A percentile compares a stretch with the other conserved stretches of the same genome.
These are phyloP conservation scores for Senecio squalidus DNA, from an alignment of 140 eudicot species.

Conservation along the genomic window DNA sequence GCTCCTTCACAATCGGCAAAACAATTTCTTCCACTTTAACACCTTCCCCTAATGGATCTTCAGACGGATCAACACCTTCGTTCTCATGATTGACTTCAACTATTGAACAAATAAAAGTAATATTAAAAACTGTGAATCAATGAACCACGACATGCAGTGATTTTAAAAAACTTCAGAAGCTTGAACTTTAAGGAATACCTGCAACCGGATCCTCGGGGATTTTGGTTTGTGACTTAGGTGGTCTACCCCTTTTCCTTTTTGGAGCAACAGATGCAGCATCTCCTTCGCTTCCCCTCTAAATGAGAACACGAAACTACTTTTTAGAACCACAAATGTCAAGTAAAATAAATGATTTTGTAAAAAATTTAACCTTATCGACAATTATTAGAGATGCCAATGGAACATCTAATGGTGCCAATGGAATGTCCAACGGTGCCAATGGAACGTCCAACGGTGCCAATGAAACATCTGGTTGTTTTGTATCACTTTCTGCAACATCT, in stretches of 20 bases:
- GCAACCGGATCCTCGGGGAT: constrained; percentile 19
- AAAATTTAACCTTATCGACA: constrained; percentile 18
- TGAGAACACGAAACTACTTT: not conserved
- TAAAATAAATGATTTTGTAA: not conserved
- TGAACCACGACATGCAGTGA: not conserved
- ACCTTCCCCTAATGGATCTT: constrained; percentile 19
- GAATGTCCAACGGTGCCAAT: constrained; percentile 12
- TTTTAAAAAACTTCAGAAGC: not conserved
- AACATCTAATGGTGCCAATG: constrained; percentile 13
- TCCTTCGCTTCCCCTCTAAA: constrained; percentile 38
- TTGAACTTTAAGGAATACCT: constrained; percentile 36
- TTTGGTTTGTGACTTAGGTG: constrained; percentile 24
- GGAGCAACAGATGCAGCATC: constrained; percentile 26
- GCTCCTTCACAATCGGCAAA: constrained; percentile 17
- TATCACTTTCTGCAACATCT: constrained; percentile 12
- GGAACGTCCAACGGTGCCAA: constrained; percentile 14
- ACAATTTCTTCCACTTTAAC: constrained; percentile 19
- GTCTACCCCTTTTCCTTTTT: constrained; percentile 72
- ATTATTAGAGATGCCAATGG: constrained; percentile 10
- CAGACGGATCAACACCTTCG: constrained; percentile 15
- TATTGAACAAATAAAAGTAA: not conserved
- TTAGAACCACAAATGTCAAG: not conserved
- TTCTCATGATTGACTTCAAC: constrained; percentile 24
- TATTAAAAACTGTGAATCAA: not conserved
- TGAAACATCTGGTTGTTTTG: constrained; percentile 18